Percentiles rank a stretch among this genome's conserved stretches.
phyloP scores from a whole-genome alignment of 1,284 basidiomycete species.

The Laetiporus sulphureus region DNA sequence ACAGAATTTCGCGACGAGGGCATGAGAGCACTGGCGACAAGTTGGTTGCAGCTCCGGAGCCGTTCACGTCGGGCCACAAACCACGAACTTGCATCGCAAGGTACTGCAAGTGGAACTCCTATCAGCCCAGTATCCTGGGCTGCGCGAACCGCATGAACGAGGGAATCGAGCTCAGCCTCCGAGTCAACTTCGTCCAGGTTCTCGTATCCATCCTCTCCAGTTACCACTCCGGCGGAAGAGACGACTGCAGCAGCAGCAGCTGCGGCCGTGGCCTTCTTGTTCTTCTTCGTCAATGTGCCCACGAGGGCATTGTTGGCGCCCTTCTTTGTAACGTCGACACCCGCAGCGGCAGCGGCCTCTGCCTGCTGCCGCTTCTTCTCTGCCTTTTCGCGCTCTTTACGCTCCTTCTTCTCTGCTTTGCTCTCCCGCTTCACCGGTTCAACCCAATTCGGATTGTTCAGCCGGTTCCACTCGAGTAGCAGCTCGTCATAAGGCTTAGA shows the following conservation, averaged over 20 bases:
- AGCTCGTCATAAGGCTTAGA: constrained; percentile 84
- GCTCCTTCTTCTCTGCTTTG: constrained; percentile 77
- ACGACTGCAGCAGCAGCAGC: constrained; percentile 29
- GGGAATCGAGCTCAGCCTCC: constrained; percentile 59
- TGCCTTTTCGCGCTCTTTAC: constrained; percentile 68
- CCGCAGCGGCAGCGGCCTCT: constrained; percentile 58
- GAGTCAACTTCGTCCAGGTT: constrained; percentile 78
- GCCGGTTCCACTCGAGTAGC: constrained; percentile 88
- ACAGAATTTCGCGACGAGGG: constrained; percentile 14
- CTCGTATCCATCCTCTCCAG: constrained; percentile 55
- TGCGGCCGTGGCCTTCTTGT: constrained; percentile 33
- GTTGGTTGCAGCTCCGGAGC: constrained; percentile 59
- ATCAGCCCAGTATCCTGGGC: constrained; percentile 48
- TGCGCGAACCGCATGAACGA: constrained; percentile 45
- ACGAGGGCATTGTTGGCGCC: constrained; percentile 31
- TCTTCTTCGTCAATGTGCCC: constrained; percentile 44
- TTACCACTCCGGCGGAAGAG: constrained; percentile 17
- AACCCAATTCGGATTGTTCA: constrained; percentile 91
- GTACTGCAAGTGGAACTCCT: constrained; percentile 42
- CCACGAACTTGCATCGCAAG: constrained; percentile 50
- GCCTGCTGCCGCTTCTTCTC: constrained; percentile 65
- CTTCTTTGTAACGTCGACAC: constrained; percentile 33
- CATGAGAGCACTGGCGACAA: constrained; percentile 52
- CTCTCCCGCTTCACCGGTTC: constrained; percentile 83
- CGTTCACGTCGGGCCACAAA: constrained; percentile 73